Conservation (phyloP, 148 eudicot genomes). For the Bassia scoparia region DNA sequence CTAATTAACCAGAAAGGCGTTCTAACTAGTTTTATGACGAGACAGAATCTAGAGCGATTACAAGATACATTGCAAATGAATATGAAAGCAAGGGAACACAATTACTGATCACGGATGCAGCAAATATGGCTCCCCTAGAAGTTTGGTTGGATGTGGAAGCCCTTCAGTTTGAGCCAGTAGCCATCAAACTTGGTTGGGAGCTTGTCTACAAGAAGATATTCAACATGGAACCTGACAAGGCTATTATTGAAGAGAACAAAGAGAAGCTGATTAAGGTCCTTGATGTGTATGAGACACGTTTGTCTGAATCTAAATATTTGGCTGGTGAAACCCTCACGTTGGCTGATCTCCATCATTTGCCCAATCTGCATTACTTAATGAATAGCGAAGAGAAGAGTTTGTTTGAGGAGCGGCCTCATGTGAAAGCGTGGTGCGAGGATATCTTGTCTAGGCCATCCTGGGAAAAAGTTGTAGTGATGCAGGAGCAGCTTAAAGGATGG, state of each 20-base stretch:
- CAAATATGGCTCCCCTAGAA: constrained; percentile 37
- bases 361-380: constrained; percentile 35
- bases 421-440: constrained; percentile 51
- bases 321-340: constrained; percentile 51
- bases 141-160: constrained; percentile 68
- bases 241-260: constrained; percentile 36
- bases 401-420: constrained; percentile 50
- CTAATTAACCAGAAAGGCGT: neutral
- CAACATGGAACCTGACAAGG: constrained; percentile 35
- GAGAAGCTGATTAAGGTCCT: constrained; percentile 44
- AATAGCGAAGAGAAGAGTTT: constrained; percentile 30
- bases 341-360: constrained; percentile 68
- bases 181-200: constrained; percentile 46
- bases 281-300: constrained; percentile 60
- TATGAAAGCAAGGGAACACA: constrained; percentile 48
- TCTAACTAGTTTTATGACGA: neutral
- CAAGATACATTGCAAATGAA: constrained; percentile 41
- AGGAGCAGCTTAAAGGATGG: constrained; percentile 15
- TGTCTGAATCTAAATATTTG: constrained; percentile 56
- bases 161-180: constrained; percentile 48
- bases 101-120: constrained; percentile 32
- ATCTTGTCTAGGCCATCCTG: constrained; percentile 69
- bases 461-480: constrained; percentile 38
- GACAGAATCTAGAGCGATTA: constrained; percentile 75
- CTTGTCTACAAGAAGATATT: constrained; percentile 33